Evolutionary conservation across 108 stramenopile genomes (phyloP), one percentile per base, ranked within the genome.

Genomic region (Heterococcus sp.): DNA sequence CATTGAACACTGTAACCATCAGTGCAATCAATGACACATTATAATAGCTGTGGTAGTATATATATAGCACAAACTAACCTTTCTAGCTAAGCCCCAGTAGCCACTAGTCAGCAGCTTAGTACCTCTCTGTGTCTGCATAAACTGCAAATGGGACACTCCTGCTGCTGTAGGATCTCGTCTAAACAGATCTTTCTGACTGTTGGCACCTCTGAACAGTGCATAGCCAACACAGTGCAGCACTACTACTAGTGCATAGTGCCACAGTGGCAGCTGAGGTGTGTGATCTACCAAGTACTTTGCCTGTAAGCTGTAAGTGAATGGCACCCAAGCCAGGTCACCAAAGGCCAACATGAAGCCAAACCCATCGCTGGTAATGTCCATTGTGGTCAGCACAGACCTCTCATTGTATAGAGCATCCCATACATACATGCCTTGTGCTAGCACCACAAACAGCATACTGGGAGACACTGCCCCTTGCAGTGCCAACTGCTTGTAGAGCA

Each of bases 341-440:
- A 97, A 97, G 26, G 84, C 86, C 31, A 99, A 91, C 98, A 99
- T 99, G 87, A 91, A 96, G 27, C 98, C 98, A 89, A 99, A 97
- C 36, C 98, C 98, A 88, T 99, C 98, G 34, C 95, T 97, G 36
- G 96, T 99, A 78, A 99, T 96, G 85, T 99, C 98, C 98, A 99
- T 97, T 64, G 96, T 99, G 35, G 96, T 96, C 11, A 99, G 84
- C 40, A 99, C 97, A 37, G 94, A 91, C 39, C 90, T 88, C 85
- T 99, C 98, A 83, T 92, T 89, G 88, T 91, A 96, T 63, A 95
- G 87, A 14, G 94, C 92, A 83, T 99, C 98, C 95, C 95, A 96
- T 5, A 99, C 98, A 82, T 99, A 99, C 33, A 93, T 68, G 26
- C 91, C 93, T 83, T 97, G 98, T 66, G 95, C 94, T 1, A 91